phyloP scores from a whole-genome alignment of 2,329 filamentous ascomycete genomes.

The Fusarium bactridioides region DNA sequence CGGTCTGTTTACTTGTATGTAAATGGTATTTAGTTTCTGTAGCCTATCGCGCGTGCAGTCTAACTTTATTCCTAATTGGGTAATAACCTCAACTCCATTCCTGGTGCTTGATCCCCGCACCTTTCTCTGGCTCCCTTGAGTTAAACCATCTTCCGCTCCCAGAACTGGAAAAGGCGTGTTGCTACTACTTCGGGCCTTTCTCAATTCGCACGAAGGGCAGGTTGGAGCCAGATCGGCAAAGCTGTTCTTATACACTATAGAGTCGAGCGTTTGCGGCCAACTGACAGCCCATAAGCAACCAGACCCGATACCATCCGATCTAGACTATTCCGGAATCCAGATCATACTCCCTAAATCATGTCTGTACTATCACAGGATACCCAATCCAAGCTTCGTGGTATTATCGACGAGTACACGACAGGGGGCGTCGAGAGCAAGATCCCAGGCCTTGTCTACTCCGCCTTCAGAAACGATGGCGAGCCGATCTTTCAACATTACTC shows the following conservation, averaged over 20 bases:
- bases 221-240: not conserved
- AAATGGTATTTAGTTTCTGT: not conserved
- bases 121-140: not conserved
- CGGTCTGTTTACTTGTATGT: not conserved
- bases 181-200: not conserved
- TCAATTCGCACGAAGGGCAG: not conserved
- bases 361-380: no score
- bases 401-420: not conserved
- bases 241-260: not conserved
- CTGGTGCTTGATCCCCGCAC: not conserved
- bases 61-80: not conserved
- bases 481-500: not conserved
- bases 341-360: rapidly evolving
- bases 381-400: not conserved
- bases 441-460: not conserved
- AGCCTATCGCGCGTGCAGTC: not conserved
- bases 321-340: no score
- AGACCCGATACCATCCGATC: not conserved
- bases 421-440: not conserved
- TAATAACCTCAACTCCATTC: not conserved
- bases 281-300: not conserved
- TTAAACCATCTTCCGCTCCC: rapidly evolving
- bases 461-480: not conserved
- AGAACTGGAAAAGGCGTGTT: not conserved
- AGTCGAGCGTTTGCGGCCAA: not conserved